Base-by-base conservation (phyloP, 192 early-diverging fungal genomes). In the Allomyces arbusculus region DNA sequence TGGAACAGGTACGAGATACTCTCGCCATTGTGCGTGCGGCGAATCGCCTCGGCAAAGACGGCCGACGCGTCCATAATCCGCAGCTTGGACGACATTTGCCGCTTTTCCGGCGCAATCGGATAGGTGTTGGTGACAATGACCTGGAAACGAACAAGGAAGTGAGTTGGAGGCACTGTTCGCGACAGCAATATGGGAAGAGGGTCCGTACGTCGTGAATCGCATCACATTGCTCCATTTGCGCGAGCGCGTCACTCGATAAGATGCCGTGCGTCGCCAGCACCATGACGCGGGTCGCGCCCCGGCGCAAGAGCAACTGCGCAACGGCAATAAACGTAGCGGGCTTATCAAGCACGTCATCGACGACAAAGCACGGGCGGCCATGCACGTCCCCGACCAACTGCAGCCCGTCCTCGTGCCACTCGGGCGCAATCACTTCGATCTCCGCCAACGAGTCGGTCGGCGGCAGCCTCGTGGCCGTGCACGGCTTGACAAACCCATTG, bases 261-360 rank as follows among this genome's bases (percentile, higher is more conserved):
- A 99, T 87, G 26, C 92, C 95, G 68, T 99, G 95, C 7, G 91
- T 92, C 0, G 92, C 93, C 66, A 99, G 87, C 63, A 95, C 86
- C 69, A 89, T 87, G n/a, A 99, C 91, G 24, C 77, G 78, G 67
- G 84, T 84, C 7, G 87, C 89, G 23, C 87, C 87, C 65, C 83
- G 82, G 70, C 92, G 89, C 61, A 80, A 80, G 67, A 91, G 85
- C 69, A 97, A 76, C 68, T 91, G 90, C 68, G 91, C 87, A 62
- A 91, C 90, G n/a, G 94, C 89, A 66, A 92, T 89, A 73, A 94
- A 95, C 20, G 92, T 88, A 67, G 85, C 82, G 65, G 88, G 84
- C 23, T 82, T 82, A 70, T 98, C 94, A 69, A 96, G 91, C 75
- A 93, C 89, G 72, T 99, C 94, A 79, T 99, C 94, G 82, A 79